phyloP scores from a whole-genome alignment of 2,329 filamentous ascomycete species.

The Alternaria sp. region DNA sequence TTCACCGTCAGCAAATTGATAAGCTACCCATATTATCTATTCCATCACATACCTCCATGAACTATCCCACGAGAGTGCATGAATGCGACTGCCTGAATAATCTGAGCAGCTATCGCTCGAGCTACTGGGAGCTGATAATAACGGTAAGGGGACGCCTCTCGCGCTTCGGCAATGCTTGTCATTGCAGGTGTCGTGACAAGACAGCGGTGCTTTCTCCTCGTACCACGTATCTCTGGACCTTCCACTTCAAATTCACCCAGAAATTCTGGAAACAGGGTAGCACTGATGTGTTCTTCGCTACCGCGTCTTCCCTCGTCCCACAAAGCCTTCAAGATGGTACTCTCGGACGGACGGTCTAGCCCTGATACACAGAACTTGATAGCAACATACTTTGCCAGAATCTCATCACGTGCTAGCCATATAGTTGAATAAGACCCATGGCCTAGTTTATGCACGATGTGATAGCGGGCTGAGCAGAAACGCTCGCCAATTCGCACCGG shows the following conservation, averaged over 20 bases:
- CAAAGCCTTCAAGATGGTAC: conserved; percentile 7
- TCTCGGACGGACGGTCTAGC: conserved; percentile 7
- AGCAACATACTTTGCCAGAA: conserved; percentile 1
- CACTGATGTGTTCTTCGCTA: not conserved
- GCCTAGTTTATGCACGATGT: not conserved
- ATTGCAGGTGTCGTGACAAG: conserved; percentile 46
- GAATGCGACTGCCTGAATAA: conserved; percentile 14
- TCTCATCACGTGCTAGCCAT: not conserved
- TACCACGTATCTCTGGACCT: conserved; percentile 35
- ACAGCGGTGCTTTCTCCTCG: conserved; percentile 37
- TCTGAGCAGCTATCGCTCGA: conserved; percentile 16
- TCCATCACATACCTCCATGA: conserved; percentile 14
- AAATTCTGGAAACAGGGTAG: not conserved
- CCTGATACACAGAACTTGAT: conserved; percentile 12
- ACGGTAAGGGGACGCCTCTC: conserved; percentile 5
- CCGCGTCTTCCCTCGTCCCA: not conserved
- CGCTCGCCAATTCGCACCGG: not conserved
- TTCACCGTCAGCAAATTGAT: not conserved
- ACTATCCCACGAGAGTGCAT: conserved; percentile 18
- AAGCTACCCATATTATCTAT: not conserved
- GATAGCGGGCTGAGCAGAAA: not conserved
- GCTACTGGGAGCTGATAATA: conserved; percentile 14
- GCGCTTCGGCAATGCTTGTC: conserved; percentile 23
- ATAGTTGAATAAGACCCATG: not conserved
- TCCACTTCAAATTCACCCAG: conserved; percentile 43